Conservation (phyloP, 805 yeast species). For the Saccharomycopsis sp. region DNA sequence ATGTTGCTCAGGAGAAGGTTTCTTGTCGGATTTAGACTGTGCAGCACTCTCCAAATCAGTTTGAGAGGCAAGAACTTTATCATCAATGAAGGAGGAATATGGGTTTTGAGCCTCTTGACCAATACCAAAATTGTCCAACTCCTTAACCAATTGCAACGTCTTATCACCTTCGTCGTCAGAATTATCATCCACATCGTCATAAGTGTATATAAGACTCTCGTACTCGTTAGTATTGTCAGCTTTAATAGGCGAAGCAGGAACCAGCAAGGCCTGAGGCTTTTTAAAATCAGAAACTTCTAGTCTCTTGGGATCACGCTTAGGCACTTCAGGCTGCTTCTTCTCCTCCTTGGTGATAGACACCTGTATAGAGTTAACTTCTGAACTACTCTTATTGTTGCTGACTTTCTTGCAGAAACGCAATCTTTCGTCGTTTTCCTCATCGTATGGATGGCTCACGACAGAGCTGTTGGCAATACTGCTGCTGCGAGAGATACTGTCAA, state of each 20-base stretch:
- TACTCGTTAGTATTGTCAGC: not conserved
- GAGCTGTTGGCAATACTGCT: not conserved
- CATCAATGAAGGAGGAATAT: not conserved
- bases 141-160: not conserved
- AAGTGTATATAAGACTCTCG: not conserved
- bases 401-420: not conserved
- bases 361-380: not conserved
- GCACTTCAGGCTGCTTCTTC: not conserved
- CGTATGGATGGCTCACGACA: not conserved
- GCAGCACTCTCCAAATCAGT: not conserved
- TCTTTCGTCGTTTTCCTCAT: not conserved
- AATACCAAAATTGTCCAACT: not conserved
- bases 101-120: not conserved
- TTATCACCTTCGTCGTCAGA: not conserved
- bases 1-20: not conserved
- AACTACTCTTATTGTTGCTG: not conserved
- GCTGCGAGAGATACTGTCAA: not conserved
- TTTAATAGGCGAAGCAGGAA: not conserved
- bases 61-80: not conserved
- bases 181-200: not conserved
- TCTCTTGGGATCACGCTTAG: not conserved
- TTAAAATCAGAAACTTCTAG: not conserved
- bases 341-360: not conserved
- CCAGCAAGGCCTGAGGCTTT: not conserved
- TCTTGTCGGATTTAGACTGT: no score